Evolutionary conservation across 225 moss, liverwort and hornwort species (phyloP).

Genomic region (Pseudoscleropodium purum): DNA sequence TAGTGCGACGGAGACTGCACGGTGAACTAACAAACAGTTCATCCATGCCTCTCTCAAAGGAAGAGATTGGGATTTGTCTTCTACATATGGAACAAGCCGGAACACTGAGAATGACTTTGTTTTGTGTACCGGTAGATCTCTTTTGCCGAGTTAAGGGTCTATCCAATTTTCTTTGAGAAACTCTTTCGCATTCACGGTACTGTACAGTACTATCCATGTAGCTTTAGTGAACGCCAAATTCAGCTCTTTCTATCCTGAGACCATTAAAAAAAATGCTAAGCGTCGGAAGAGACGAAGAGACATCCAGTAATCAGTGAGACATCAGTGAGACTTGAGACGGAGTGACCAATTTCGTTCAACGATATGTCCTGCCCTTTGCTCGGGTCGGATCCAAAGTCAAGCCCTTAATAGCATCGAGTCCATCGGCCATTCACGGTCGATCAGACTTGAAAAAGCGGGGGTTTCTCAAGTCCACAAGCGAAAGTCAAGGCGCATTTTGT

Average conservation of each 20-base stretch:
- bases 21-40: background rate
- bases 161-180: no score
- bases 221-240: background rate
- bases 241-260: background rate
- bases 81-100: background rate
- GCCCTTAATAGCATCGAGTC: background rate
- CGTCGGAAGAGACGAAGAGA: background rate
- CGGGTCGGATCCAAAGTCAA: background rate
- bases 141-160: no score
- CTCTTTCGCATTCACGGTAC: background rate
- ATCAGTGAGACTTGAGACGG: background rate
- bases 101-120: background rate
- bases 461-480: background rate
- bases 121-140: background rate
- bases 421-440: no score
- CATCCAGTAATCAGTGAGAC: background rate
- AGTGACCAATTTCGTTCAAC: background rate
- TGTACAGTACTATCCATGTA: background rate
- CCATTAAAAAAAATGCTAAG: background rate
- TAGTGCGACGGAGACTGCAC: background rate
- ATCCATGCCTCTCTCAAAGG: background rate
- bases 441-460: background rate
- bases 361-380: background rate
- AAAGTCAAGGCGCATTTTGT: slow-evolving; percentile 1
- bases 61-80: background rate